Evolutionary conservation across 768 basidiomycete genomes (phyloP).

Genomic region (Coprinopsis sp.): DNA sequence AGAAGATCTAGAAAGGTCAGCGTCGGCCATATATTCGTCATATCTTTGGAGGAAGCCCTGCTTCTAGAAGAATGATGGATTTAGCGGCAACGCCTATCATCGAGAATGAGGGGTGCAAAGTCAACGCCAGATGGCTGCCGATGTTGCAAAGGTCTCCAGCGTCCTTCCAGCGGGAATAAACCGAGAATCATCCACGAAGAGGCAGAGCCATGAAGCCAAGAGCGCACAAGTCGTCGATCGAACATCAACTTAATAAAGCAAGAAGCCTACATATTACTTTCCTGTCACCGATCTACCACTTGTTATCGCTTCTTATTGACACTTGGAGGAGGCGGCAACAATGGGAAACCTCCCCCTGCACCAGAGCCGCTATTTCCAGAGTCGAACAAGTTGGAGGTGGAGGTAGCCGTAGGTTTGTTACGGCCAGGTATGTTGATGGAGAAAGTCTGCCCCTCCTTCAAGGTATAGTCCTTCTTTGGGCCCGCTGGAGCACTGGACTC

Average conservation of each 20-base stretch:
- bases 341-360: slow-evolving; percentile 46
- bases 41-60: too few relatives aligned
- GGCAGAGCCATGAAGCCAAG: too few relatives aligned
- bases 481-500: slow-evolving; percentile 52
- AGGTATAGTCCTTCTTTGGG: slow-evolving; percentile 88
- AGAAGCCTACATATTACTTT: neutral
- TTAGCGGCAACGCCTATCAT: too few relatives aligned
- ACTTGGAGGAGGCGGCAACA: slow-evolving; percentile 83
- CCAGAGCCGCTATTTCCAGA: slow-evolving; percentile 19
- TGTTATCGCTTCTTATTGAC: slow-evolving; percentile 44
- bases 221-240: neutral
- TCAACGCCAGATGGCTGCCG: too few relatives aligned
- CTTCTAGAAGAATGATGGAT: too few relatives aligned
- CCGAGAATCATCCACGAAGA: too few relatives aligned
- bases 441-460: slow-evolving; percentile 95
- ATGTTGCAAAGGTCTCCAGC: too few relatives aligned
- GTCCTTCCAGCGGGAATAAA: too few relatives aligned
- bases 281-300: neutral
- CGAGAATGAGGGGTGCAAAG: too few relatives aligned
- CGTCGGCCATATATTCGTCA: too few relatives aligned
- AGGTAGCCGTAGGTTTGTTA: slow-evolving; percentile 33
- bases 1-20: too few relatives aligned
- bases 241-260: neutral
- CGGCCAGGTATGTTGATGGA: slow-evolving; percentile 89
- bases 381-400: slow-evolving; percentile 37